Conservation (phyloP, 129 eudicot species). For the Flaveria ramosissima region DNA sequence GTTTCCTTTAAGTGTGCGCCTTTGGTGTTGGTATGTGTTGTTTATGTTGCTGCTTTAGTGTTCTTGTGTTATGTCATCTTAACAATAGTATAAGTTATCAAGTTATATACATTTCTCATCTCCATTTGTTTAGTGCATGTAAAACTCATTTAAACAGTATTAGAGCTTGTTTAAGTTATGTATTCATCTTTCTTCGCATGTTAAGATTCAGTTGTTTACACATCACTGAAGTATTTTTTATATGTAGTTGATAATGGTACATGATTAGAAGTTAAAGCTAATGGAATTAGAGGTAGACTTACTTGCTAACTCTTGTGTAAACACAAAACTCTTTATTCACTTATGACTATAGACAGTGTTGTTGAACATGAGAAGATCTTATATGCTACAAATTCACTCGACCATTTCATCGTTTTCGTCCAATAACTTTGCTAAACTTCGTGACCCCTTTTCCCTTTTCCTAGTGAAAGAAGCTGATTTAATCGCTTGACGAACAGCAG, state of each 20-base stretch:
- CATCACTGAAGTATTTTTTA: not conserved
- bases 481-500: conserved; percentile 42
- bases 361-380: conserved; percentile 13
- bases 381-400: conserved; percentile 23
- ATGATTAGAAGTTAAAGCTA: not conserved
- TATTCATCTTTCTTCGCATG: not conserved
- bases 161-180: conserved; percentile 26
- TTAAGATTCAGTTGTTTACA: not conserved
- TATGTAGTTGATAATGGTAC: not conserved
- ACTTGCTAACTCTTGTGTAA: conserved; percentile 2
- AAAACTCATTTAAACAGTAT: conserved; percentile 19
- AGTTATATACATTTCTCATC: not conserved
- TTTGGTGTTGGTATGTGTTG: conserved; percentile 31
- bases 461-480: conserved; percentile 51
- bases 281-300: not conserved
- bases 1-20: conserved; percentile 20
- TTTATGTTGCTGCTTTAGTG: conserved; percentile 18
- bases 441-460: conserved; percentile 62
- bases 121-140: conserved; percentile 34
- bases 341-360: conserved; percentile 12
- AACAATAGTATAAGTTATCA: conserved; percentile 16
- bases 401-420: conserved; percentile 41
- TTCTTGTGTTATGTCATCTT: conserved; percentile 9
- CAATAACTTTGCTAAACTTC: conserved; percentile 55
- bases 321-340: conserved; percentile 22